A percentile compares a stretch with the other conserved stretches of the same genome.
phyloP scores from a whole-genome alignment of 805 yeast genomes.

The Ogataea chonburiensis region DNA sequence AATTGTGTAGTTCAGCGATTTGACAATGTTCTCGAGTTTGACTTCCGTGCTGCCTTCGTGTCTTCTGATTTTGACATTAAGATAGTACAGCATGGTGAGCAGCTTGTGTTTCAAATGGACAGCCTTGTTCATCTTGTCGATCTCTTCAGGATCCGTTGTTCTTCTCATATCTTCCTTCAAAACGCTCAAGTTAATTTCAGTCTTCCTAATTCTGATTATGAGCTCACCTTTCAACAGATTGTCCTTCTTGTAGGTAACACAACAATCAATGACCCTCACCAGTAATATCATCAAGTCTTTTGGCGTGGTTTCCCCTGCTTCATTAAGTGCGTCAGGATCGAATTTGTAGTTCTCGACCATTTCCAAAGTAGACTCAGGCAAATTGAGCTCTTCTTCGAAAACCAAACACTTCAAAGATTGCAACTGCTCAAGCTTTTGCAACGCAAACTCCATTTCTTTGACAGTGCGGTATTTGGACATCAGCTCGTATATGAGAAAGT shows the following conservation, averaged over 20 bases:
- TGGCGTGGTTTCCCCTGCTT: background rate
- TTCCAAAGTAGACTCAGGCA: conserved; percentile 2
- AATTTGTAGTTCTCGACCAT: conserved; percentile 1
- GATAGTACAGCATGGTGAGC: conserved; percentile 10
- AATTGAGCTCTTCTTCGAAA: conserved; percentile 13
- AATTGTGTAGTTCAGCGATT: conserved; percentile 12
- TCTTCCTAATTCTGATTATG: conserved; percentile 5
- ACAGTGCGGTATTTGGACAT: conserved; percentile 8
- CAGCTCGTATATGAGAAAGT: conserved; percentile 13
- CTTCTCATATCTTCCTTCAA: background rate
- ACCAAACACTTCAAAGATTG: conserved; percentile 20
- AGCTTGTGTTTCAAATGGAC: background rate
- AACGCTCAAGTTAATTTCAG: conserved; percentile 11
- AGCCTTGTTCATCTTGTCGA: background rate
- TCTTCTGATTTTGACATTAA: conserved; percentile 15
- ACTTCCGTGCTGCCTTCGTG: conserved; percentile 11
- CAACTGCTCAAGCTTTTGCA: conserved; percentile 13
- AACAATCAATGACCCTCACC: conserved; percentile 8
- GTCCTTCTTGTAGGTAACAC: conserved; percentile 14
- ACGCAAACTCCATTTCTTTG: conserved; percentile 4
- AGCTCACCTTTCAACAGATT: conserved; percentile 8
- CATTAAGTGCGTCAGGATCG: background rate
- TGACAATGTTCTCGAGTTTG: conserved; percentile 13
- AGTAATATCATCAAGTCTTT: conserved; percentile 6
- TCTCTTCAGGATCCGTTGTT: background rate